Base-by-base conservation (phyloP, 2,329 filamentous ascomycete species). In the Fusarium sp. region DNA sequence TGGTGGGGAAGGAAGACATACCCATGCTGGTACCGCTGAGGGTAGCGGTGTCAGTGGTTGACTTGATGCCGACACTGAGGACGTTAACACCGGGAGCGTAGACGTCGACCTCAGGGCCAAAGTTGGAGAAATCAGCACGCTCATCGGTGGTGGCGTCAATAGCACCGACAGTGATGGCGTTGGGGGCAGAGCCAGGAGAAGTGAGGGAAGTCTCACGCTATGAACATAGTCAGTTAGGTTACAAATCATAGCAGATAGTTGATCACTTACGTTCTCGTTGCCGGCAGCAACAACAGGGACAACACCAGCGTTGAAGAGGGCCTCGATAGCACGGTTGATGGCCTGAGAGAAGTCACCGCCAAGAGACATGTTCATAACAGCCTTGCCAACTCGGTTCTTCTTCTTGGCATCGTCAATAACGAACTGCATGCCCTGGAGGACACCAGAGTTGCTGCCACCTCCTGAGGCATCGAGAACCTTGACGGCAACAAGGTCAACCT, bases 361-460 rank as follows among this genome's bases (percentile, higher is more conserved):
- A 26, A 91, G 84, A 8, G 89, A 91, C 88, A 91, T 89, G 85
- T 90, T 91, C 85, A 91, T 87, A 75, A 91, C 86, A 63, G 87
- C 84, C 77, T 88, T 89, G 77, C 88, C 87, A n/a, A 71, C 66
- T 39, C 85, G 79, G 28, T 83, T 82, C 70, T 81, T 82, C 41
- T 79, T 62, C 47, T 78, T 73, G 45, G 83, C 88, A 70, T 89
- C 84, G n/a, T 84, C 72, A 50, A 85, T 83, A 50, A 90, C 84
- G 70, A 78, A 91, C 75, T 90, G 84, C 81, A 92, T 86, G 69
- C 90, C 91, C n/a, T 84, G 81, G 55, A 93, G 85, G 59, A 92
- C 82, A 38, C 75, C 79, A 20, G 81, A 81, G 78, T 83, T 83
- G 74, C 76, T 75, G 35, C 83, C 83, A 18, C 74, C 72, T 30